phyloP scores from a whole-genome alignment of 2,329 filamentous ascomycete genomes.

The Stachybotrys chartarum region DNA sequence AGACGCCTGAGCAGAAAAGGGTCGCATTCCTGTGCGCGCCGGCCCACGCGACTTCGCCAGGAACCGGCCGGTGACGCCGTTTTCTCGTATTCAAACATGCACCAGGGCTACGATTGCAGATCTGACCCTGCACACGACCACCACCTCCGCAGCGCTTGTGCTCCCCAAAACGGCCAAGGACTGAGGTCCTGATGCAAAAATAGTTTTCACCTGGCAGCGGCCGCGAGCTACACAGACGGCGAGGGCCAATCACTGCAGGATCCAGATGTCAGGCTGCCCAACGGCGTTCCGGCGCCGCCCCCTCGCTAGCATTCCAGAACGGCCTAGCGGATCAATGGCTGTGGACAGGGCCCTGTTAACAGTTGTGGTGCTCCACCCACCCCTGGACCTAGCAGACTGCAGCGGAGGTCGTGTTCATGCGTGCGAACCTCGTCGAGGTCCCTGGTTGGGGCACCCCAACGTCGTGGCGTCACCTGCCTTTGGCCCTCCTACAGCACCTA shows the following conservation, averaged over 20 bases:
- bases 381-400: not conserved
- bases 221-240: too few species aligned
- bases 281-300: not conserved
- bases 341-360: not conserved
- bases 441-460: too few species aligned
- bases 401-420: not conserved
- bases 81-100: not conserved
- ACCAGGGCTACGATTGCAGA: not conserved
- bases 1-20: too few species aligned
- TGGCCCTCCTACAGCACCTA: not conserved
- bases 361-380: not conserved
- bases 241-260: not conserved
- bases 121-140: not conserved
- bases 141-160: not conserved
- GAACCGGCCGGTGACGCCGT: not conserved
- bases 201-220: not conserved
- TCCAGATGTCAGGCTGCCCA: not conserved
- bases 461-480: not conserved
- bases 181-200: not conserved
- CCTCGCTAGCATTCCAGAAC: not conserved
- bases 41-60: not conserved
- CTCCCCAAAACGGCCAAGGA: not conserved
- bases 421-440: not conserved
- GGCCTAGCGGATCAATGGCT: not conserved
- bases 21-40: too few species aligned